Conservation (phyloP, 768 basidiomycete genomes). For the Amanita pallidorosea region DNA sequence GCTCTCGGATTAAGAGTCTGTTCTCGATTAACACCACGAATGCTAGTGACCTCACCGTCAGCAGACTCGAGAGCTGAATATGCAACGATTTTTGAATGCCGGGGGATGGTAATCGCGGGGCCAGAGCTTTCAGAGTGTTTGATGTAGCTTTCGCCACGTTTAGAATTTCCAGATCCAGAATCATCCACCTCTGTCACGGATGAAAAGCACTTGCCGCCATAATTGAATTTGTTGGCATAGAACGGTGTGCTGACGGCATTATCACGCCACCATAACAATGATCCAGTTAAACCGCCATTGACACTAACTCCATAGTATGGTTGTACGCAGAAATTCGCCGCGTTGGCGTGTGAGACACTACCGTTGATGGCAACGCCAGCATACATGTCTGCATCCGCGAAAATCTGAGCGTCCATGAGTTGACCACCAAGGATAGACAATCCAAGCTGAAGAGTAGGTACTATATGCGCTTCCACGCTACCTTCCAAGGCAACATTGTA, state of each 20-base stretch:
- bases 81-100: neutral
- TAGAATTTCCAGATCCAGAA: neutral
- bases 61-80: neutral
- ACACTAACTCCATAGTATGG: constrained; percentile 8
- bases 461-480: constrained; percentile 12
- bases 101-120: neutral
- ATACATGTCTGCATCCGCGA: constrained; percentile 10
- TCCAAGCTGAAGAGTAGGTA: constrained; percentile 16
- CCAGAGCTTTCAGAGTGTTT: neutral
- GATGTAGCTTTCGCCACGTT: neutral
- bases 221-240: neutral
- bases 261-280: constrained; percentile 8
- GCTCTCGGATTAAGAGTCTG: neutral
- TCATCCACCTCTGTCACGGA: neutral
- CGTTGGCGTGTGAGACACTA: constrained; percentile 8
- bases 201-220: neutral
- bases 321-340: constrained; percentile 7
- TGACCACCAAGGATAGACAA: constrained; percentile 13
- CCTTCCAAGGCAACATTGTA: constrained; percentile 15
- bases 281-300: constrained; percentile 11
- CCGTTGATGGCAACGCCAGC: constrained; percentile 12
- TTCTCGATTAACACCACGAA: neutral
- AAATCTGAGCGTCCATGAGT: constrained; percentile 16
- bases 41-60: neutral
- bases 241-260: neutral